phyloP scores from a whole-genome alignment of 805 yeast species.

The Schwanniomyces occidentalis region DNA sequence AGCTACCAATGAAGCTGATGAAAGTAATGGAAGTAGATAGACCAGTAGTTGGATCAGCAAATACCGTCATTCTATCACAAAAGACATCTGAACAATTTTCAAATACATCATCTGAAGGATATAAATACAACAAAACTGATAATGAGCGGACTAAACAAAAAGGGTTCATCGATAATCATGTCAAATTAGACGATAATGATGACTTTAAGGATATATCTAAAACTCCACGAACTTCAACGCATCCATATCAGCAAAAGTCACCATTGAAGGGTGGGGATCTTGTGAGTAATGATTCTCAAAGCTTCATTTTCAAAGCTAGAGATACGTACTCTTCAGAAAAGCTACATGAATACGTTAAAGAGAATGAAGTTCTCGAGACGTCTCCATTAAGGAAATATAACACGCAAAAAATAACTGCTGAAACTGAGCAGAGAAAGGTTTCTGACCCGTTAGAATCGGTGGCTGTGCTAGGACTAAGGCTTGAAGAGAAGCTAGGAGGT shows the following conservation, averaged over 20 bases:
- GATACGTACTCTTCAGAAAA: constrained; percentile 10
- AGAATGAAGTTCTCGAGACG: constrained; percentile 14
- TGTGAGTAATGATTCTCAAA: constrained; percentile 15
- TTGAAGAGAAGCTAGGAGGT: constrained; percentile 20
- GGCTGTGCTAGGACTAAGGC: constrained; percentile 25
- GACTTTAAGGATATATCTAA: constrained; percentile 1
- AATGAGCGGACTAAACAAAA: too few relatives aligned
- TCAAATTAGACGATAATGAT: constrained; percentile 3
- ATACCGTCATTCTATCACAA: neutral
- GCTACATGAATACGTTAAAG: constrained; percentile 25
- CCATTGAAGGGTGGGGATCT: constrained; percentile 7
- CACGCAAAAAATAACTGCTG: constrained; percentile 7
- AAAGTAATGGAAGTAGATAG: constrained; percentile 34
- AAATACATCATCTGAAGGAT: neutral
- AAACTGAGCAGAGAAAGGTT: constrained; percentile 13
- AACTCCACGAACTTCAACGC: too few relatives aligned
- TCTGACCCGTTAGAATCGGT: constrained; percentile 27
- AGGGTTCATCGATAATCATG: constrained; percentile 7
- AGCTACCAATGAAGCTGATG: constrained; percentile 45
- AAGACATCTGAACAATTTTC: neutral
- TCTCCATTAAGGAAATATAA: constrained; percentile 24
- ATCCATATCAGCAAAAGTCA: constrained; percentile 12
- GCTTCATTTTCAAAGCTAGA: constrained; percentile 14
- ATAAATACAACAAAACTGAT: neutral
- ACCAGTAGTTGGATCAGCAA: constrained; percentile 4